Conservation (phyloP, 2,329 filamentous ascomycete genomes). For the Diaporthe batatas region DNA sequence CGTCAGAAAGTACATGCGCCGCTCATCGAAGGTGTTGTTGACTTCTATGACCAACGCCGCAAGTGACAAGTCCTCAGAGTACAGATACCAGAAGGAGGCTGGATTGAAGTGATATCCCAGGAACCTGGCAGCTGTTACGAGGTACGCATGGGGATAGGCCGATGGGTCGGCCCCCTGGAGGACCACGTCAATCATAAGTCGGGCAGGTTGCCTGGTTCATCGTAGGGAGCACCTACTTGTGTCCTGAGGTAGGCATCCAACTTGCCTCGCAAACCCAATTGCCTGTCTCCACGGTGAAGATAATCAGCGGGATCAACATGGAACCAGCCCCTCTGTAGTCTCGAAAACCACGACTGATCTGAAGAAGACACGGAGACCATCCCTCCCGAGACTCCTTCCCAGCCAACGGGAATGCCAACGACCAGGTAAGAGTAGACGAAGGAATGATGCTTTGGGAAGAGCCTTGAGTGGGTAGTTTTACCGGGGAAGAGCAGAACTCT, state of each 20-base stretch:
- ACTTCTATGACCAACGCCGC: slow-evolving; percentile 79
- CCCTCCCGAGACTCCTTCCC: slow-evolving; percentile 66
- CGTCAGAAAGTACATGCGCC: slow-evolving; percentile 74
- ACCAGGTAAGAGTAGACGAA: slow-evolving; percentile 80
- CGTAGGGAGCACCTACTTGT: slow-evolving; percentile 59
- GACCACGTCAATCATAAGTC: not conserved
- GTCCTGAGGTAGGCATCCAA: slow-evolving; percentile 69
- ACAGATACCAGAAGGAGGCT: slow-evolving; percentile 85
- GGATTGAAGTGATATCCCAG: slow-evolving; percentile 81
- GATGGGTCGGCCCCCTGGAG: slow-evolving; percentile 68
- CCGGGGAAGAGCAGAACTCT: slow-evolving; percentile 72
- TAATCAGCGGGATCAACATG: slow-evolving; percentile 72
- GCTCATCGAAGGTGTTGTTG: slow-evolving; percentile 82
- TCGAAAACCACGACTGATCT: slow-evolving; percentile 41
- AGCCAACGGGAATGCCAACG: slow-evolving; percentile 76
- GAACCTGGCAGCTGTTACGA: slow-evolving; percentile 78
- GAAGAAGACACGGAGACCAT: slow-evolving; percentile 64
- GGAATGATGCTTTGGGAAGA: slow-evolving; percentile 76
- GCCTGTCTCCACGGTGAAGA: slow-evolving; percentile 65
- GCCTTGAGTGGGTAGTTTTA: slow-evolving; percentile 72
- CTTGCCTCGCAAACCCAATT: slow-evolving; percentile 72
- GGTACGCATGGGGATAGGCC: slow-evolving; percentile 75
- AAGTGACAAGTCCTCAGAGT: slow-evolving; percentile 68
- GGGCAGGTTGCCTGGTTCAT: slow-evolving; percentile 40
- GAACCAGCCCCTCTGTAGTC: slow-evolving; percentile 62